A percentile compares a stretch with the other conserved stretches of the same genome.
phyloP scores from a whole-genome alignment of 176 grass and related monocot species.

The Carex littledalei region DNA sequence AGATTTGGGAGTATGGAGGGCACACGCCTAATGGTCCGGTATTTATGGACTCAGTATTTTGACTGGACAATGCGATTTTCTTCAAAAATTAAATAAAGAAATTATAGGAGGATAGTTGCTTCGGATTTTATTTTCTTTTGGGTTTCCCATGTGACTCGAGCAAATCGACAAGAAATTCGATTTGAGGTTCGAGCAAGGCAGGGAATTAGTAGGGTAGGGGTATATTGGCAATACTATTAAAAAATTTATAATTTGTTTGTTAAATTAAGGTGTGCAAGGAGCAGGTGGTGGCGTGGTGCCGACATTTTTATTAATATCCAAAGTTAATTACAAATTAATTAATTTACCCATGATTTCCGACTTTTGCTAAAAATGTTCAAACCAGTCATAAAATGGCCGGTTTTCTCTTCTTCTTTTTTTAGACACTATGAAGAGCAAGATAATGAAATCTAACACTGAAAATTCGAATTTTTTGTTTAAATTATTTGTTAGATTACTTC shows the following conservation, averaged over 20 bases:
- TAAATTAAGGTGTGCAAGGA: not conserved
- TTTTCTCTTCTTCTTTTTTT: too few species aligned
- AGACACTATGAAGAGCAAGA: too few species aligned
- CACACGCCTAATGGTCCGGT: constrained; percentile 38
- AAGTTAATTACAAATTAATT: too few species aligned
- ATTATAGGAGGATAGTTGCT: not conserved
- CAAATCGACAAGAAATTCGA: not conserved
- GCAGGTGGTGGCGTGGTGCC: not conserved
- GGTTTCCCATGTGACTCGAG: too few species aligned
- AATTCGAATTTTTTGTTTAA: too few species aligned
- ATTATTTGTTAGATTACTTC: too few species aligned
- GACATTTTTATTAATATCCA: too few species aligned
- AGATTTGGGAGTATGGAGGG: constrained; percentile 36
- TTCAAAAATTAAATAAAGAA: not conserved
- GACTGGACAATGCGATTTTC: not conserved
- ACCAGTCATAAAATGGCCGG: too few species aligned
- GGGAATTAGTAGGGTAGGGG: not conserved
- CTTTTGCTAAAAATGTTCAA: too few species aligned
- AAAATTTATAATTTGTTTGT: not conserved
- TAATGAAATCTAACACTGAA: too few species aligned
- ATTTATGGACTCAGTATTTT: constrained; percentile 38
- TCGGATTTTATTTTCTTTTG: not conserved
- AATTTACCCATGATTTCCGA: too few species aligned
- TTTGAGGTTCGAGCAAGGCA: not conserved
- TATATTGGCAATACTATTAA: not conserved